Base-by-base conservation (phyloP, 306 rosid genomes). In the Gastrolobium bilobum region DNA sequence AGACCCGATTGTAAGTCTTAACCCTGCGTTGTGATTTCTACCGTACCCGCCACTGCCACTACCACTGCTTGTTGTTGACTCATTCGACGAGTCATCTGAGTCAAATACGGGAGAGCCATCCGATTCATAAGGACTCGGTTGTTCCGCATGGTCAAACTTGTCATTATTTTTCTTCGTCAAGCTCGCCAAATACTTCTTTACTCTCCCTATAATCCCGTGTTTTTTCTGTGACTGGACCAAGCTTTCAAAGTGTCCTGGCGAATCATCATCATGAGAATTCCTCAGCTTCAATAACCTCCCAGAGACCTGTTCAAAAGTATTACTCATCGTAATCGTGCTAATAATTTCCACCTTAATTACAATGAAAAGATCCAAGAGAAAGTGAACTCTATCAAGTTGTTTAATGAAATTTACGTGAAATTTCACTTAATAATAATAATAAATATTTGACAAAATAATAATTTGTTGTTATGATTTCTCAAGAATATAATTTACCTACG, bases 261-360 rank as follows among this genome's bases (percentile, higher is more conserved):
- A 52, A 52, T 84, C 88, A 6, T 84, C 88, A 6, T 70, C 90
- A 0, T 6, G 26, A 6, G 68, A 59, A 71, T 76, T 78, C 37
- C 74, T 77, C 29, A 82, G 38, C 80, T 91, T 89, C 63, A 64
- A 70, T 48, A 88, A 58, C 60, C 82, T 90, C 15, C 86, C 7
- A 42, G 78, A 51, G 10, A 90, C 91, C 98, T 90, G 80, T 66
- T 4, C 4, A 53, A n/a, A 63, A 34, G 6, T 14, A 10, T 50
- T 48, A 26, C 2, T 1, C 31, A 0, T 30, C 5, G 4, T 14
- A 6, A 29, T 73, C 34, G 1, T 65, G 35, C 67, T 20, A 14
- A 66, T 53, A 43, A 7, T 34, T 76, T 72, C 60, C 75, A 48
- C 44, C 11, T 35, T 51, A 7, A 67, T 67, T 67, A 11, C 54